Evolutionary conservation across 2,329 filamentous ascomycete species (phyloP).

Genomic region (Lecanicillium sp.): DNA sequence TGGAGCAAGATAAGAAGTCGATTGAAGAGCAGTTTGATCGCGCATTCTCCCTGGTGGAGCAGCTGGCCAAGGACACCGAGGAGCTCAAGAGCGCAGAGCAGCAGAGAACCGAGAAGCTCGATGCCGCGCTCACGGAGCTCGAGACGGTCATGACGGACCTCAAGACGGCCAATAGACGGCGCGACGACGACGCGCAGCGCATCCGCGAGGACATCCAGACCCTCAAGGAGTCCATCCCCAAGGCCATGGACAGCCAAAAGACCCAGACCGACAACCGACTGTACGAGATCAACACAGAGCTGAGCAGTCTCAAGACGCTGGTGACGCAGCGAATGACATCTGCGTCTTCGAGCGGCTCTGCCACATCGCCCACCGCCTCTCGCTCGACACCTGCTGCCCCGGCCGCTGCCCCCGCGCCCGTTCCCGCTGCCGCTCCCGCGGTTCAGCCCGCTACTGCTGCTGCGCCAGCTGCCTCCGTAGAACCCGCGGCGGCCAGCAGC

Average conservation of each 20-base stretch:
- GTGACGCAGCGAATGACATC: constrained; percentile 57
- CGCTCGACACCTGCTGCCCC: constrained; percentile 1
- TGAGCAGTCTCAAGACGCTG: constrained; percentile 87
- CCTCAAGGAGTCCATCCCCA: constrained; percentile 79
- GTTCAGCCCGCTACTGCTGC: constrained; percentile 11
- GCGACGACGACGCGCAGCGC: constrained; percentile 81
- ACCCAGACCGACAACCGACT: constrained; percentile 73
- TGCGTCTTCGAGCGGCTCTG: constrained; percentile 17
- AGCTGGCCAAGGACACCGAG: constrained; percentile 84
- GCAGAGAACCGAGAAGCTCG: constrained; percentile 73
- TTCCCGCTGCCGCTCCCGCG: neutral
- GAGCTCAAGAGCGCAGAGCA: constrained; percentile 81
- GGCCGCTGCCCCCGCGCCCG: constrained; percentile 2
- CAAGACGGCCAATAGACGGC: constrained; percentile 70
- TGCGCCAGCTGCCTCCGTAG: constrained; percentile 16
- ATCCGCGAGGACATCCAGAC: constrained; percentile 79
- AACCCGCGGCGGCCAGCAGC: constrained; percentile 17
- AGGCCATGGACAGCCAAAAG: constrained; percentile 81
- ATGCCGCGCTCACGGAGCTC: constrained; percentile 73
- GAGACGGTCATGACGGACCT: constrained; percentile 76
- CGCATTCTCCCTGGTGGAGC: constrained; percentile 85
- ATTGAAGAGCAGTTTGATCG: constrained; percentile 93
- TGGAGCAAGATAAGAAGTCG: constrained; percentile 87
- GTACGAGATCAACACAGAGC: constrained; percentile 76
- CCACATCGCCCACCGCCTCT: constrained; percentile 11